Conservation (phyloP, 2,329 filamentous ascomycete genomes). For the Purpureocillium lavendulum region DNA sequence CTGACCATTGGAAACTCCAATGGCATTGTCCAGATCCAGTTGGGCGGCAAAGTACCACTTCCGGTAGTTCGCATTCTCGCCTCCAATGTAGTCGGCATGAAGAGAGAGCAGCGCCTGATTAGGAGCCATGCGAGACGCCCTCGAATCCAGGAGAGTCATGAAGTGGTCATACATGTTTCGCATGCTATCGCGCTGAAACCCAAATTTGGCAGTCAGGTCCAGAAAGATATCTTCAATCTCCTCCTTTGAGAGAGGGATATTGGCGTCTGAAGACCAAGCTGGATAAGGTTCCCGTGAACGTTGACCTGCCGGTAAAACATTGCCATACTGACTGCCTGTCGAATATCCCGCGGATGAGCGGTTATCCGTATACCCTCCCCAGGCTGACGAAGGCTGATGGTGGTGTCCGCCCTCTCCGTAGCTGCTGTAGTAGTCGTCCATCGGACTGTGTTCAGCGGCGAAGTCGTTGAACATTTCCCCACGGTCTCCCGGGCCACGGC, state of each 20-base stretch:
- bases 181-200: slow-evolving; percentile 99
- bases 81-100: slow-evolving; percentile 96
- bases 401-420: too few species aligned
- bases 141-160: slow-evolving; percentile 91
- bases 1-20: slow-evolving; percentile 48
- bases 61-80: slow-evolving; percentile 96
- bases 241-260: slow-evolving; percentile 95
- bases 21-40: slow-evolving; percentile 85
- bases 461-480: too few species aligned
- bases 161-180: slow-evolving; percentile 99
- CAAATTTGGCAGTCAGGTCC: slow-evolving; percentile 90
- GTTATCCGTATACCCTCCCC: too few species aligned
- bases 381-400: too few species aligned
- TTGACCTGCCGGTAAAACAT: slow-evolving; percentile 66
- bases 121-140: slow-evolving; percentile 95
- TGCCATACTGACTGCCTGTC: too few species aligned
- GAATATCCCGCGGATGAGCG: too few species aligned
- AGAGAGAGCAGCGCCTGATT: slow-evolving; percentile 93
- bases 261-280: slow-evolving; percentile 93
- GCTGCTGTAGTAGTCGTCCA: too few species aligned
- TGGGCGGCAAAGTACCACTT: slow-evolving; percentile 99
- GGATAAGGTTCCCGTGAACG: slow-evolving; percentile 93
- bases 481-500: too few species aligned
- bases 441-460: too few species aligned
- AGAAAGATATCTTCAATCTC: slow-evolving; percentile 98